Conservation (phyloP, 192 early-diverging fungal species). For the Gaertneriomyces semiglobifer region DNA sequence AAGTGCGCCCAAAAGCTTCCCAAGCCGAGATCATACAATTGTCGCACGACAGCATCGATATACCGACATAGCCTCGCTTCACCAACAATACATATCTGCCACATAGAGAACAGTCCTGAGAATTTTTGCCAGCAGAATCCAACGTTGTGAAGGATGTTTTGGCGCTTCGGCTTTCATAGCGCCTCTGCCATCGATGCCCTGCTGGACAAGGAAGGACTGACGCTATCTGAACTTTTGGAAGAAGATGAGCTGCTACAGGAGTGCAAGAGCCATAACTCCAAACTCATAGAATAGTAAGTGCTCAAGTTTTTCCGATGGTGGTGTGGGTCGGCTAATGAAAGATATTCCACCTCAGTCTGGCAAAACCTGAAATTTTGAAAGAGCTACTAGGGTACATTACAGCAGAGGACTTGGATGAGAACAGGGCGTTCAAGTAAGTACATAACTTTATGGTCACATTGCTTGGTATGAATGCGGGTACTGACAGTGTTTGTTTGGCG, state of each 20-base stretch:
- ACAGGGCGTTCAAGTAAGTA: slow-evolving; percentile 73
- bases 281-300: slow-evolving; percentile 79
- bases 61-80: too few relatives aligned
- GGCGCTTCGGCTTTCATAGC: slow-evolving; percentile 84
- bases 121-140: too few relatives aligned
- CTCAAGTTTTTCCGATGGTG: neutral
- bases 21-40: too few relatives aligned
- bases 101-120: too few relatives aligned
- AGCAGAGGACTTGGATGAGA: slow-evolving; percentile 78
- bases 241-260: slow-evolving; percentile 93
- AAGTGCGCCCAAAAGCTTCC: too few relatives aligned
- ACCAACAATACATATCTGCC: too few relatives aligned
- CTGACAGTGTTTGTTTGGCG: neutral
- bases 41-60: too few relatives aligned
- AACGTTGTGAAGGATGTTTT: slow-evolving; percentile 21
- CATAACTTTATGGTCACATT: neutral
- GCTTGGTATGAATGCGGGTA: neutral
- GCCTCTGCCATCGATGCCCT: slow-evolving; percentile 88
- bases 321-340: neutral
- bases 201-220: slow-evolving; percentile 86
- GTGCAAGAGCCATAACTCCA: slow-evolving; percentile 86
- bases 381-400: slow-evolving; percentile 81
- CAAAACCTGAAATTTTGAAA: slow-evolving; percentile 68
- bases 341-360: slow-evolving; percentile 53
- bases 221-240: slow-evolving; percentile 85